Percentiles rank a stretch among this genome's conserved stretches.
phyloP scores from a whole-genome alignment of 2,329 filamentous ascomycete genomes.

The Aspergillus amoenus region DNA sequence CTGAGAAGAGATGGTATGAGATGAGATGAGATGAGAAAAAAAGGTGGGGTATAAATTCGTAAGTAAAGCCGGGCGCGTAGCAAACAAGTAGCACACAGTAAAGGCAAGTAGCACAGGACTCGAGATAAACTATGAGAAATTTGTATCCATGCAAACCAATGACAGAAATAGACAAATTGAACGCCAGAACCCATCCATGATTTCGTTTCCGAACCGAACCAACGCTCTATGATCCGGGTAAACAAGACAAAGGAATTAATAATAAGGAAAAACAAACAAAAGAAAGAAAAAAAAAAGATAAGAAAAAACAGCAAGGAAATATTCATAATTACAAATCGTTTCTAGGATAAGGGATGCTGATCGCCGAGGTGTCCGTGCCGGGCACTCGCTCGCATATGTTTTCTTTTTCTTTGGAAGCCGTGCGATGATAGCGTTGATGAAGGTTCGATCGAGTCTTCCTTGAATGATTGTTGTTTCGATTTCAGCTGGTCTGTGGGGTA shows the following conservation, averaged over 20 bases:
- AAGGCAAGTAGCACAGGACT: background rate
- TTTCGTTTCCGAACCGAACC: background rate
- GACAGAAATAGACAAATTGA: background rate
- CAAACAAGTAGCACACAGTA: background rate
- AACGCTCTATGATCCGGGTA: conserved; percentile 1
- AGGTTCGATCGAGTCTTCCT: background rate
- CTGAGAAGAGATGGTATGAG: background rate
- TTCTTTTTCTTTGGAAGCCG: background rate
- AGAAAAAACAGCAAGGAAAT: background rate
- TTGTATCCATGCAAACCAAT: background rate
- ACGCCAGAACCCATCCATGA: background rate
- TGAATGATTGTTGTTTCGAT: background rate
- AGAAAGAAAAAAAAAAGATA: background rate
- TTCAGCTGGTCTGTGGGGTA: background rate
- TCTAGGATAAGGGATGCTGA: background rate
- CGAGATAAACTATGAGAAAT: too few species aligned
- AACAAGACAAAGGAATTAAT: background rate
- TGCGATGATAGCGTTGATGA: background rate
- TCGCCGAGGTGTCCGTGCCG: background rate
- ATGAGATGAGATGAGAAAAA: background rate
- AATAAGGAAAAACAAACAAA: background rate
- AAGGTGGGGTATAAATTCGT: background rate
- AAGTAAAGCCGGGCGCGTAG: background rate
- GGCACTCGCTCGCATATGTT: background rate
- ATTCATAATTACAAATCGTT: conserved; percentile 7